These are phyloP conservation scores for Hypoxylon sp. DNA, from an alignment of 2,329 filamentous ascomycete genomes.

Conservation along the genomic window DNA sequence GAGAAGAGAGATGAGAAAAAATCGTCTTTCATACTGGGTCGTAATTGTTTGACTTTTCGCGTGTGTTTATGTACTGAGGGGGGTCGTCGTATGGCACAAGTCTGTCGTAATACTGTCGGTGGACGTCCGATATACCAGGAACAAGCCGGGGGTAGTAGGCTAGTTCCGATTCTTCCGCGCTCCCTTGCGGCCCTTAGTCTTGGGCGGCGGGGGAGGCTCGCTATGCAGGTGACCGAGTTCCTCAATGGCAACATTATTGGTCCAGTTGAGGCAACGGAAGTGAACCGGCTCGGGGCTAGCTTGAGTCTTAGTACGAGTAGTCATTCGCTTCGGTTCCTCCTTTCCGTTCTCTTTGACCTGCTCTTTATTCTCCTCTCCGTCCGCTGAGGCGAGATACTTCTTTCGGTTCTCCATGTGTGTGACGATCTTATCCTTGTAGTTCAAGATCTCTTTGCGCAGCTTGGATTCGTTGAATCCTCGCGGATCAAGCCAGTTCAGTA, in stretches of 20 bases:
- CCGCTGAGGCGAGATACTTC: slow-evolving; percentile 73
- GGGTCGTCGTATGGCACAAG: neutral
- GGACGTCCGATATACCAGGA: neutral
- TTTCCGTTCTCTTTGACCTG: slow-evolving; percentile 41
- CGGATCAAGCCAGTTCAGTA: slow-evolving; percentile 90
- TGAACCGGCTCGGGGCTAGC: slow-evolving; percentile 62
- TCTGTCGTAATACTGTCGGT: slow-evolving; percentile 1
- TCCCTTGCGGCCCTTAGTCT: slow-evolving; percentile 65
- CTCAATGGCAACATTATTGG: slow-evolving; percentile 70
- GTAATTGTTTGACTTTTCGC: slow-evolving; percentile 12
- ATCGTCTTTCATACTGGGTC: slow-evolving; percentile 10
- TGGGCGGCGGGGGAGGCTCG: slow-evolving; percentile 66
- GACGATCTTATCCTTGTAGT: slow-evolving; percentile 81
- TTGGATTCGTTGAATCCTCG: slow-evolving; percentile 89
- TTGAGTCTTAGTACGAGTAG: slow-evolving; percentile 63
- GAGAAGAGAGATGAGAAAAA: slow-evolving; percentile 3
- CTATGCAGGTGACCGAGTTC: slow-evolving; percentile 72
- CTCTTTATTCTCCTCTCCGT: slow-evolving; percentile 44
- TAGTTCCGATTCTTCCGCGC: slow-evolving; percentile 60
- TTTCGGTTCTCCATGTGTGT: slow-evolving; percentile 85
- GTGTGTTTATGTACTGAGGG: slow-evolving; percentile 20
- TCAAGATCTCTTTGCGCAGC: slow-evolving; percentile 86
- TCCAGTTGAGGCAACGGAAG: slow-evolving; percentile 68
- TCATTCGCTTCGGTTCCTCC: slow-evolving; percentile 60
- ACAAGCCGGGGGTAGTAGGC: no score